phyloP scores from a whole-genome alignment of 306 rosid genomes.

The Acacia acuminata region DNA sequence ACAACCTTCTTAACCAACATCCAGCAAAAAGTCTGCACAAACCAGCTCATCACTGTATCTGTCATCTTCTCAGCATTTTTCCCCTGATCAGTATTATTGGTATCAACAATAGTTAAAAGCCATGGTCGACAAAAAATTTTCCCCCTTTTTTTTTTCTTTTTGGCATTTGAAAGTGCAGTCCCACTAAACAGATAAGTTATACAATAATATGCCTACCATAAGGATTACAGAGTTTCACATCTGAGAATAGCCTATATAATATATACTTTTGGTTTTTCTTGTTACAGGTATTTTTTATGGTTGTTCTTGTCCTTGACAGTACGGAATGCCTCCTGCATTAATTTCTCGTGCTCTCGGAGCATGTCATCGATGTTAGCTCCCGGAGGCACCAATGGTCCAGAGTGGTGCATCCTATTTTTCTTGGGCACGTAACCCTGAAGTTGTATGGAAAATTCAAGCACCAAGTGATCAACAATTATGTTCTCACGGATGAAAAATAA shows the following conservation, averaged over 20 bases:
- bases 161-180: constrained; percentile 13
- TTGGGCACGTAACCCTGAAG: constrained; percentile 57
- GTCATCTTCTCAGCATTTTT: neutral
- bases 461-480: neutral
- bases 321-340: constrained; percentile 91
- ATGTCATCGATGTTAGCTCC: constrained; percentile 86
- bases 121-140: constrained; percentile 22
- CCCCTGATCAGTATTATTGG: neutral
- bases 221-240: neutral
- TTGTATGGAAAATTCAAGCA: constrained; percentile 11
- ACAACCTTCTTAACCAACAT: constrained; percentile 12
- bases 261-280: neutral
- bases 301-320: constrained; percentile 61
- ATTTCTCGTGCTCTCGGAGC: constrained; percentile 85
- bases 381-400: constrained; percentile 83
- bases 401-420: constrained; percentile 82
- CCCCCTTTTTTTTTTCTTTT: neutral
- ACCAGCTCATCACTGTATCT: neutral
- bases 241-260: neutral
- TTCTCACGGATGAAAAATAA: neutral
- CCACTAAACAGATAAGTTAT: neutral
- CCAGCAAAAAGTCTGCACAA: constrained; percentile 2
- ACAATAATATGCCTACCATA: constrained; percentile 7
- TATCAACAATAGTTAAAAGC: constrained; percentile 3
- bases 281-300: constrained; percentile 18